These are phyloP conservation scores for Sclerotiophoma versabilis DNA, from an alignment of 2,329 filamentous ascomycete genomes.

Conservation along the genomic window DNA sequence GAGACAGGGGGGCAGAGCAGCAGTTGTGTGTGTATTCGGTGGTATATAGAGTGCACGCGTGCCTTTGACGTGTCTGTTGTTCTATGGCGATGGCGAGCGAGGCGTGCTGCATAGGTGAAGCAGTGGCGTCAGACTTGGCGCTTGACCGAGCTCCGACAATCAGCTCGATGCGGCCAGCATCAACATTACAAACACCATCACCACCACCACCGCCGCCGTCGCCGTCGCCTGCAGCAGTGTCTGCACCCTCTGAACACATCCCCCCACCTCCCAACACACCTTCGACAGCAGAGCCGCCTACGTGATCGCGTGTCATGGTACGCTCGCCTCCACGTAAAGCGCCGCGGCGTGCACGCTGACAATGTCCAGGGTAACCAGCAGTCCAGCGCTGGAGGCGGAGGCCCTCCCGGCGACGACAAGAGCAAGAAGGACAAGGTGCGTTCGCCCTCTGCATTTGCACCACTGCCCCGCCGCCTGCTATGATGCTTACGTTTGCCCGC, in stretches of 20 bases:
- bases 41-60: slow-evolving; percentile 13
- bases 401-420: slow-evolving; percentile 73
- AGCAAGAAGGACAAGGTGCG: slow-evolving; percentile 82
- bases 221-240: slow-evolving; percentile 24
- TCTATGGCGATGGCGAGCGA: slow-evolving; percentile 39
- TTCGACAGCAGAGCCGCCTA: slow-evolving; percentile 1
- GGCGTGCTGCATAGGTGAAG: slow-evolving; percentile 29
- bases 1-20: not conserved
- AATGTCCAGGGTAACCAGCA: slow-evolving; percentile 75
- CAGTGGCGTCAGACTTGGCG: slow-evolving; percentile 36
- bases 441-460: not conserved
- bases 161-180: slow-evolving; percentile 34
- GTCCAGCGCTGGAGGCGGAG: slow-evolving; percentile 81
- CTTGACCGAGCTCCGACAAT: slow-evolving; percentile 28
- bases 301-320: slow-evolving; percentile 44
- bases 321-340: slow-evolving; percentile 29
- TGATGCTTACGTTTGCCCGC: slow-evolving; percentile 26
- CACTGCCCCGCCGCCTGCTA: slow-evolving; percentile 1
- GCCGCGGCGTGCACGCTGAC: slow-evolving; percentile 47
- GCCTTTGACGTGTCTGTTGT: slow-evolving; percentile 43
- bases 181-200: slow-evolving; percentile 43
- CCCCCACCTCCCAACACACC: not conserved
- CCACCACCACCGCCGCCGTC: slow-evolving; percentile 21
- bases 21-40: slow-evolving; percentile 9
- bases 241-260: slow-evolving; percentile 7